Percentiles rank a stretch among this genome's conserved stretches.
These are phyloP conservation scores for Solanum hybrid DNA, from an alignment of 305 asterid species.

Conservation along the genomic window DNA sequence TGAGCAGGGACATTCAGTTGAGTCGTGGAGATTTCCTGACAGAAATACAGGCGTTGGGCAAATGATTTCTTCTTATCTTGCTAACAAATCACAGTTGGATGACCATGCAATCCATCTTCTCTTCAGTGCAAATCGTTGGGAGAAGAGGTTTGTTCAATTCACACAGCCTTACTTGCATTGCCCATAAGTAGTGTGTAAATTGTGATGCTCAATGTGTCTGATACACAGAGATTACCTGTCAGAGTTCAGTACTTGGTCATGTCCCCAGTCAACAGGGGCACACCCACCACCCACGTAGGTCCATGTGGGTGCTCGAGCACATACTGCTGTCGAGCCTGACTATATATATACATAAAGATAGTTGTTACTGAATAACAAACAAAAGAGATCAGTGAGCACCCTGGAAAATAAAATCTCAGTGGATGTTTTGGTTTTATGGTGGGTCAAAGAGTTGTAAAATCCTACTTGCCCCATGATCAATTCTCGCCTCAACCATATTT, in stretches of 20 bases:
- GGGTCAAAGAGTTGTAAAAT: neutral
- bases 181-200: neutral
- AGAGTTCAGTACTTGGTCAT: neutral
- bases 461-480: neutral
- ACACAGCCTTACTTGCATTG: neutral
- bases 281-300: neutral
- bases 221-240: neutral
- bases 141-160: conserved; percentile 47
- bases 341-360: neutral
- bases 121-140: conserved; percentile 97
- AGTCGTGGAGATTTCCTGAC: conserved; percentile 88
- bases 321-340: neutral
- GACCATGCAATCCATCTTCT: conserved; percentile 83
- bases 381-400: neutral
- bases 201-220: neutral
- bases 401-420: neutral
- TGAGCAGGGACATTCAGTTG: conserved; percentile 59
- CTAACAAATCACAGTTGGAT: conserved; percentile 69
- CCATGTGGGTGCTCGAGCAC: neutral
- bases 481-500: neutral
- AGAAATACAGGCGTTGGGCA: conserved; percentile 85
- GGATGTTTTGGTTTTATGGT: neutral
- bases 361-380: neutral
- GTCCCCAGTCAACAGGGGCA: neutral
- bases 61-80: conserved; percentile 87